These are phyloP conservation scores for Phytopythium boreale DNA, from an alignment of 352 stramenopile genomes.

Conservation along the genomic window DNA sequence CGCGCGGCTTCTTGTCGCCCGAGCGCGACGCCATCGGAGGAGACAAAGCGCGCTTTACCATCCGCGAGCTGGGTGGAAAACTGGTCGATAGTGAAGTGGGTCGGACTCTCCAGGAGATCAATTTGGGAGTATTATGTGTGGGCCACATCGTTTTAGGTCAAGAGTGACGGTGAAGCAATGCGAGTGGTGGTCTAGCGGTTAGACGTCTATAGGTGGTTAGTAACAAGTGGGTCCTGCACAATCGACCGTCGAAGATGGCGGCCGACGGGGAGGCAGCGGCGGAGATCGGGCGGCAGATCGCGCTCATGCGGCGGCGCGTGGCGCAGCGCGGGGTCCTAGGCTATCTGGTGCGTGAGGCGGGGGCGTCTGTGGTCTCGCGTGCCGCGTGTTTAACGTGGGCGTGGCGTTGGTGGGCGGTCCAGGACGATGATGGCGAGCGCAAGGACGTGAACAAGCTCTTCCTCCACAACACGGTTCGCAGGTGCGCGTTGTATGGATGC, in stretches of 20 bases:
- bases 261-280: slow-evolving; percentile 21
- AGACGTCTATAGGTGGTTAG: too few relatives aligned
- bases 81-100: neutral
- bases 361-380: neutral
- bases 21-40: neutral
- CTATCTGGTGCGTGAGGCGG: slow-evolving; percentile 24
- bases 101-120: too few relatives aligned
- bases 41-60: slow-evolving; percentile 21
- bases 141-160: neutral
- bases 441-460: slow-evolving; percentile 74
- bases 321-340: slow-evolving; percentile 40
- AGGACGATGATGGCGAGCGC: slow-evolving; percentile 24
- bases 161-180: neutral
- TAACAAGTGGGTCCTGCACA: too few relatives aligned
- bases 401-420: neutral
- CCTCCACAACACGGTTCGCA: slow-evolving; percentile 53
- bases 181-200: neutral
- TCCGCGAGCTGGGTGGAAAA: slow-evolving; percentile 1
- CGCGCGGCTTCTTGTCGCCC: slow-evolving; percentile 30
- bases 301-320: slow-evolving; percentile 27
- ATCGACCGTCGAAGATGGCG: slow-evolving; percentile 6
- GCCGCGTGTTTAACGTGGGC: neutral
- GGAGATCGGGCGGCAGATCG: slow-evolving; percentile 38
- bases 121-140: neutral
- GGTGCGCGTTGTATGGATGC: slow-evolving; percentile 20